phyloP scores from a whole-genome alignment of 176 grass and related monocot genomes.

The Eleusine coracana region DNA sequence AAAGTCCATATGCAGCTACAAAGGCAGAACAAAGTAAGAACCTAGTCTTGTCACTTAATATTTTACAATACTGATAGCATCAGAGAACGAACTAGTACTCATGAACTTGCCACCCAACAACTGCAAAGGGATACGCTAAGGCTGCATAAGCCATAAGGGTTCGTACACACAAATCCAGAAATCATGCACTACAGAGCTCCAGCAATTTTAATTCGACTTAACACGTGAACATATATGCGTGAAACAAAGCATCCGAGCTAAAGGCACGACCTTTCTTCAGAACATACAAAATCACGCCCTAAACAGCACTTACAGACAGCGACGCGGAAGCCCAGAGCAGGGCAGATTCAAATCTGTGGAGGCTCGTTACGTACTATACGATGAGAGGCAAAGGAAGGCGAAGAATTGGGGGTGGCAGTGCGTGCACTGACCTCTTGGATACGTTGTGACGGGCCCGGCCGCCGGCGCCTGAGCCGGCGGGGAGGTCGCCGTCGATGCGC shows the following conservation, averaged over 20 bases:
- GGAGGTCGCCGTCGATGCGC: constrained; percentile 49
- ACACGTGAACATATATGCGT: not conserved
- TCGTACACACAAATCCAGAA: not conserved
- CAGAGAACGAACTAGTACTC: not conserved
- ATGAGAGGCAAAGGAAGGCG: not conserved
- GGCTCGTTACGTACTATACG: not conserved
- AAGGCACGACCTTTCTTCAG: constrained; percentile 2
- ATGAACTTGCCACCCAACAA: not conserved
- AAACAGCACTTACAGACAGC: not conserved
- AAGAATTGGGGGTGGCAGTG: not conserved
- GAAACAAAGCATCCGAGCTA: constrained; percentile 20
- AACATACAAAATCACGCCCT: not conserved
- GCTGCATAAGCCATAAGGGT: not conserved
- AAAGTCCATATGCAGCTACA: not conserved
- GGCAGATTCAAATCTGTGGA: constrained; percentile 36
- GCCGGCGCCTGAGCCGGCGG: constrained; percentile 24
- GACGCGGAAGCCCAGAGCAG: not conserved
- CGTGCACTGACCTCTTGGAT: constrained; percentile 52
- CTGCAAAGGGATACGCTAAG: not conserved
- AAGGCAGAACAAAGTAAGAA: constrained; percentile 12
- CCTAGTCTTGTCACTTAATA: not conserved
- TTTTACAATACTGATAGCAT: not conserved
- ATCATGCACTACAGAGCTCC: not conserved
- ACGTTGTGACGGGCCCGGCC: constrained; percentile 34
- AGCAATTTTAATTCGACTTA: not conserved